These are phyloP conservation scores for Martiniozyma asiatica DNA, from an alignment of 1,139 yeast species.

Conservation along the genomic window DNA sequence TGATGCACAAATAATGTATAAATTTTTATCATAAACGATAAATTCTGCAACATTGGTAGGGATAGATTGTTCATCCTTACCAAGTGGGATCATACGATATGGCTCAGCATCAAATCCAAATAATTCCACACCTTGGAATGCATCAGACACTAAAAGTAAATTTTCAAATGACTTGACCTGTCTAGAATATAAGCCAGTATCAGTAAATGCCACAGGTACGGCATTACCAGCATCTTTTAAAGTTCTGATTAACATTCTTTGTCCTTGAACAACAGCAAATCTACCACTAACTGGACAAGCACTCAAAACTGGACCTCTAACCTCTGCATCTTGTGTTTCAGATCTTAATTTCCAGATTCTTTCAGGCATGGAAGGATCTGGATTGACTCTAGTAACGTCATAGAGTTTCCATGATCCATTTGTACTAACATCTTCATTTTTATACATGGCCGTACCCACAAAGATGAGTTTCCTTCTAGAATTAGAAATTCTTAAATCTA, in stretches of 20 bases:
- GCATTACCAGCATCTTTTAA: conserved; percentile 59
- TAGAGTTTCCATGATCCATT: conserved; percentile 68
- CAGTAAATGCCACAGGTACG: conserved; percentile 89
- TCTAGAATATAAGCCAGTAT: conserved; percentile 66
- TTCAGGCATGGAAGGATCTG: conserved; percentile 83
- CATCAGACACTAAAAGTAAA: conserved; percentile 67
- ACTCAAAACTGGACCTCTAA: conserved; percentile 77
- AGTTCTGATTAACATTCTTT: conserved; percentile 70
- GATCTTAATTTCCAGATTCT: conserved; percentile 67
- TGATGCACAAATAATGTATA: conserved; percentile 62
- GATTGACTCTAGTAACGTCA: conserved; percentile 76
- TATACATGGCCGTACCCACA: conserved; percentile 64
- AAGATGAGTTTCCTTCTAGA: conserved; percentile 28
- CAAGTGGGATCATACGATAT: conserved; percentile 67
- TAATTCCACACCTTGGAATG: conserved; percentile 67
- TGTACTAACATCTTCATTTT: conserved; percentile 76
- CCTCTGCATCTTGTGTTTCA: conserved; percentile 35
- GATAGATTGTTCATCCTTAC: conserved; percentile 57
- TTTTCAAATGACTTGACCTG: conserved; percentile 80
- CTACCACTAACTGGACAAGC: conserved; percentile 78
- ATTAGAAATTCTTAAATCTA: conserved; percentile 17
- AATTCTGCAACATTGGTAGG: conserved; percentile 59
- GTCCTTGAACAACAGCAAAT: conserved; percentile 79
- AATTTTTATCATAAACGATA: conserved; percentile 55
- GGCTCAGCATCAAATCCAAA: conserved; percentile 95